These are phyloP conservation scores for Peronosclerospora sorghi DNA, from an alignment of 352 stramenopile genomes.

Conservation along the genomic window DNA sequence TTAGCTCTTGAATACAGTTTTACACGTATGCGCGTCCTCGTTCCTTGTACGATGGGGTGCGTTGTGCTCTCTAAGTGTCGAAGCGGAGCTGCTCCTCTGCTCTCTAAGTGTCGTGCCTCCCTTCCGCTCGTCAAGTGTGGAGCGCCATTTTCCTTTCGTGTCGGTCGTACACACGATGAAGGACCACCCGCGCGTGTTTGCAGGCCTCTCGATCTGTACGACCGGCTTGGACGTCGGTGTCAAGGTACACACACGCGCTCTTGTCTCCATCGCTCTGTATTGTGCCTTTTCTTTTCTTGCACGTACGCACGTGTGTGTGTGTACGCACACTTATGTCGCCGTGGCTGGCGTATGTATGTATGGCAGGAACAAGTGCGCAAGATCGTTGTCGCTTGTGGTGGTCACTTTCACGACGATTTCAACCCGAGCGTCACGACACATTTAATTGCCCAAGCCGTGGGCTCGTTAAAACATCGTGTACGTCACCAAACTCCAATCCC, in stretches of 20 bases:
- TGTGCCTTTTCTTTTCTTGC: slow-evolving; percentile 1
- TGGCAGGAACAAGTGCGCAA: slow-evolving; percentile 59
- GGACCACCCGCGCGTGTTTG: slow-evolving; percentile 25
- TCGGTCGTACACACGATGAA: no score
- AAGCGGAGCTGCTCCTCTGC: background rate
- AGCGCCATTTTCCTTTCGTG: no score
- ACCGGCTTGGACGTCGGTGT: slow-evolving; percentile 41
- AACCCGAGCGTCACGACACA: slow-evolving; percentile 39
- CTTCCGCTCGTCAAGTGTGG: slow-evolving; percentile 84
- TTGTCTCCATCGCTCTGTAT: background rate
- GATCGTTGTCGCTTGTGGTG: slow-evolving; percentile 45
- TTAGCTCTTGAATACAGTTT: no score
- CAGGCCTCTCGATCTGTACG: slow-evolving; percentile 38
- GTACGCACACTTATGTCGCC: no score
- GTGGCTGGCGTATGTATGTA: no score
- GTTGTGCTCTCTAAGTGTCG: no score
- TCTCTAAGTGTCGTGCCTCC: slow-evolving; percentile 89
- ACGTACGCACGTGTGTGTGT: no score
- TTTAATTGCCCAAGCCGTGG: slow-evolving; percentile 46
- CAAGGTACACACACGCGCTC: slow-evolving; percentile 20
- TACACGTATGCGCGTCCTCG: no score
- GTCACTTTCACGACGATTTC: slow-evolving; percentile 47
- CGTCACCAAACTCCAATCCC: background rate
- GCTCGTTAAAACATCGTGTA: slow-evolving; percentile 56
- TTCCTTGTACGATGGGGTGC: no score